Percentiles rank a stretch among this genome's conserved stretches.
phyloP scores from a whole-genome alignment of 805 yeast genomes.

The Kluyveromyces aestuarii region DNA sequence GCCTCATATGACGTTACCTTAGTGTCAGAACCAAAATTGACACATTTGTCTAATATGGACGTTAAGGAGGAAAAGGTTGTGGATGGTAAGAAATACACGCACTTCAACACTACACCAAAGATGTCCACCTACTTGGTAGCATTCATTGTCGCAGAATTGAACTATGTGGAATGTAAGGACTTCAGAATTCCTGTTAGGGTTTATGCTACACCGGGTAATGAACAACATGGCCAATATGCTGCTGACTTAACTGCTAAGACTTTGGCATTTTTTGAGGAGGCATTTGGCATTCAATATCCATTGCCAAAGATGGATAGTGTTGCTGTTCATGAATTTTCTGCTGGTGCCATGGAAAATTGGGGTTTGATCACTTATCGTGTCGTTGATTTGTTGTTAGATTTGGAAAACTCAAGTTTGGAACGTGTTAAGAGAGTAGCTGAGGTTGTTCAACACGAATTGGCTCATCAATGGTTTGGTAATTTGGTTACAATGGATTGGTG shows the following conservation, averaged over 20 bases:
- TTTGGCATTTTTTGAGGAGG: slow-evolving; percentile 59
- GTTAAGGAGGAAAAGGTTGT: slow-evolving; percentile 39
- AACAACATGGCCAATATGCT: slow-evolving; percentile 60
- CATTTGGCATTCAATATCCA: slow-evolving; percentile 68
- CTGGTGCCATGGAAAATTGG: slow-evolving; percentile 89
- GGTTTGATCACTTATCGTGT: slow-evolving; percentile 75
- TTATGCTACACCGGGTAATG: slow-evolving; percentile 72
- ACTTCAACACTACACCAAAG: slow-evolving; percentile 66
- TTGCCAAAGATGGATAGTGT: slow-evolving; percentile 76
- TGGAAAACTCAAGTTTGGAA: slow-evolving; percentile 52
- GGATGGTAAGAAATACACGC: slow-evolving; percentile 43
- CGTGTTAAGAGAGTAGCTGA: slow-evolving; percentile 72
- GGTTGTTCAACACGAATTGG: slow-evolving; percentile 81
- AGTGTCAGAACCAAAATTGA: slow-evolving; percentile 44
- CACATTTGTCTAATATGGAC: slow-evolving; percentile 65
- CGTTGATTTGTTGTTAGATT: slow-evolving; percentile 64
- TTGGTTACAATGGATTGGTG: slow-evolving; percentile 89
- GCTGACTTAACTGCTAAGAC: slow-evolving; percentile 71
- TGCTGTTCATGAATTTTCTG: slow-evolving; percentile 75
- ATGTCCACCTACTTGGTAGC: slow-evolving; percentile 85
- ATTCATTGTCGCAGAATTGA: slow-evolving; percentile 72
- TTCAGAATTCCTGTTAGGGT: slow-evolving; percentile 72
- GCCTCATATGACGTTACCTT: slow-evolving; percentile 61
- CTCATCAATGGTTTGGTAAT: slow-evolving; percentile 90
- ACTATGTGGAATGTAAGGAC: slow-evolving; percentile 56